These are phyloP conservation scores for Immersiella caudata DNA, from an alignment of 495 filamentous ascomycete species.

Conservation along the genomic window DNA sequence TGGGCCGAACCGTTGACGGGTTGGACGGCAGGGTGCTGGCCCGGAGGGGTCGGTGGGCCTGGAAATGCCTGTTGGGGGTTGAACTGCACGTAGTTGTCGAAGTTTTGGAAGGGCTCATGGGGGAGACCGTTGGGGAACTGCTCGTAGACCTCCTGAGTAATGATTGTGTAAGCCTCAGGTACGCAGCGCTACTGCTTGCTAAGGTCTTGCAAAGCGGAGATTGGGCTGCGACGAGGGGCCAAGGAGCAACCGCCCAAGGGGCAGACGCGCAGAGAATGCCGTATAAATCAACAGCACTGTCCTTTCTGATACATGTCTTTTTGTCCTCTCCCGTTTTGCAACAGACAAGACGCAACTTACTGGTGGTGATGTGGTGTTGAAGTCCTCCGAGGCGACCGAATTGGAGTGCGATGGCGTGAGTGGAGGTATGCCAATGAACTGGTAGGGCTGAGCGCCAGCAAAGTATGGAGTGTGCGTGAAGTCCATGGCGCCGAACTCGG, in stretches of 20 bases:
- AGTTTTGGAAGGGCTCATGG: slow-evolving; percentile 50
- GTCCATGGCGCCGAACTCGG: slow-evolving; percentile 41
- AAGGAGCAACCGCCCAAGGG: slow-evolving; percentile 8
- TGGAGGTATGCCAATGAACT: slow-evolving; percentile 57
- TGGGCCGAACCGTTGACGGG: slow-evolving; percentile 35
- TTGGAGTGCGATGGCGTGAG: slow-evolving; percentile 57
- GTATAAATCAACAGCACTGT: slow-evolving; percentile 29
- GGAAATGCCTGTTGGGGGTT: slow-evolving; percentile 43
- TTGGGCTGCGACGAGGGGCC: slow-evolving; percentile 17
- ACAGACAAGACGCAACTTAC: slow-evolving; percentile 45
- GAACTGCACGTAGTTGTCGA: slow-evolving; percentile 48
- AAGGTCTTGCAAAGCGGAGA: slow-evolving; percentile 32
- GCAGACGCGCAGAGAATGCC: background rate
- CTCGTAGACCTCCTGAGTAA: slow-evolving; percentile 51
- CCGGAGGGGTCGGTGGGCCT: slow-evolving; percentile 50
- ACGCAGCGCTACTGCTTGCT: slow-evolving; percentile 34
- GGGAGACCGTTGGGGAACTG: slow-evolving; percentile 42
- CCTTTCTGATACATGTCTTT: slow-evolving; percentile 19
- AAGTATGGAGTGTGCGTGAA: slow-evolving; percentile 48
- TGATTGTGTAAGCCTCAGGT: slow-evolving; percentile 44
- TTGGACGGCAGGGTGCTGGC: slow-evolving; percentile 29
- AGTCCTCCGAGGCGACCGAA: slow-evolving; percentile 56
- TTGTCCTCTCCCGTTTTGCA: background rate
- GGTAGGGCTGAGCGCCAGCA: slow-evolving; percentile 55
- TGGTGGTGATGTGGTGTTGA: slow-evolving; percentile 55